Conservation (phyloP, 257 asterid species). For the Rauvolfia tetraphylla region DNA sequence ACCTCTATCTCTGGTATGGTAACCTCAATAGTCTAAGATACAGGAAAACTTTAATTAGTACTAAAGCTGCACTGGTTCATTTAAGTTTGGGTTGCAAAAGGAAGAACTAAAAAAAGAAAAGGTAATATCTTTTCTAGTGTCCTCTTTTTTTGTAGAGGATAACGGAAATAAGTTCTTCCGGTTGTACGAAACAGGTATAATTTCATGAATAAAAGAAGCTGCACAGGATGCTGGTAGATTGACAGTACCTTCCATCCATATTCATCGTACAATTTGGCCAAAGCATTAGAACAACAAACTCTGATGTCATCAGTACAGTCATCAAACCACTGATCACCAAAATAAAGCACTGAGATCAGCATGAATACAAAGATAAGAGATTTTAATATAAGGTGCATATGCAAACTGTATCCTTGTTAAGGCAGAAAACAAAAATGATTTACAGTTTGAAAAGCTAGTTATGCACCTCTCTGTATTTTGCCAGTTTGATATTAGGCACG, state of each 20-base stretch:
- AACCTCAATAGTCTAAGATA: constrained; percentile 58
- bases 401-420: background rate
- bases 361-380: background rate
- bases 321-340: constrained; percentile 69
- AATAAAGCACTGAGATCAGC: constrained; percentile 5
- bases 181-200: too few relatives aligned
- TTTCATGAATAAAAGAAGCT: too few relatives aligned
- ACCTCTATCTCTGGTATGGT: constrained; percentile 83
- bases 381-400: background rate
- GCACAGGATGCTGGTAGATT: background rate
- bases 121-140: too few relatives aligned
- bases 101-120: background rate
- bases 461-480: constrained; percentile 75
- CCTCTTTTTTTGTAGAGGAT: too few relatives aligned
- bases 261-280: constrained; percentile 42
- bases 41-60: background rate
- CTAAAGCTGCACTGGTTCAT: background rate
- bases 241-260: constrained; percentile 75
- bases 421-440: background rate
- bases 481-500: constrained; percentile 50
- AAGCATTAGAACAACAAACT: constrained; percentile 59
- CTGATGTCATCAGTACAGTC: constrained; percentile 70
- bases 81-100: background rate
- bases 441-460: background rate
- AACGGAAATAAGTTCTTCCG: too few relatives aligned